These are phyloP conservation scores for Colletotrichum sp. DNA, from an alignment of 2,329 filamentous ascomycete genomes.

Conservation along the genomic window DNA sequence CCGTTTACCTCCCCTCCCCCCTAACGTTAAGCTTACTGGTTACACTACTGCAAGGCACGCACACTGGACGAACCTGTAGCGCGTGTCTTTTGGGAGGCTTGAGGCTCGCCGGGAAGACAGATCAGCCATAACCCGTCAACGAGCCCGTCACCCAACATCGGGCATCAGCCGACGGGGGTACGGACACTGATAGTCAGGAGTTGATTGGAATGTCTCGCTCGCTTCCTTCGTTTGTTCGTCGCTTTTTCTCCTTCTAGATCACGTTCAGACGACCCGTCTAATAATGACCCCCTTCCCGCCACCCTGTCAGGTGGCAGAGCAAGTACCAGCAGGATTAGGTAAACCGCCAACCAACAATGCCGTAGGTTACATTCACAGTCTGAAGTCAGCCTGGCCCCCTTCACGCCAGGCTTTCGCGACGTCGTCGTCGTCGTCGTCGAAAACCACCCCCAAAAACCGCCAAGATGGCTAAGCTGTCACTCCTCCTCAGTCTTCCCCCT, in stretches of 20 bases:
- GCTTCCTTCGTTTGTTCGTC: slow-evolving; percentile 1
- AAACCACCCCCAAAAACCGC: neutral
- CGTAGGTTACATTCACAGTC: neutral
- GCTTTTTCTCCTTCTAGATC: neutral
- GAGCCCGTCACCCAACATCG: neutral
- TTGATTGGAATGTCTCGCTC: slow-evolving; percentile 17
- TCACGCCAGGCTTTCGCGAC: neutral
- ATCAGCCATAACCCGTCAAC: neutral
- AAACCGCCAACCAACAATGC: neutral
- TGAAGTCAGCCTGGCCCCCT: neutral
- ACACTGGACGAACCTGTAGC: neutral
- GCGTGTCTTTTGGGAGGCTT: neutral
- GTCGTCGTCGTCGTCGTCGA: neutral
- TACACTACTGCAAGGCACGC: slow-evolving; percentile 2
- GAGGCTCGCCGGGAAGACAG: neutral
- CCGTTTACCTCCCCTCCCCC: neutral
- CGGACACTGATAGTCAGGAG: neutral
- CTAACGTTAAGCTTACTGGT: neutral
- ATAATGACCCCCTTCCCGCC: neutral
- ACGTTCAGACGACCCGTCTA: neutral
- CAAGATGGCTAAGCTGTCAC: neutral
- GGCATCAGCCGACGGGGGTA: neutral
- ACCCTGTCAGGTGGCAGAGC: neutral
- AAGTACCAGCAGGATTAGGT: too few species aligned
- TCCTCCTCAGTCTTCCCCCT: neutral